Percentiles rank a stretch among this genome's conserved stretches.
phyloP scores from a whole-genome alignment of 768 basidiomycete genomes.

The Russula ochroleuca region DNA sequence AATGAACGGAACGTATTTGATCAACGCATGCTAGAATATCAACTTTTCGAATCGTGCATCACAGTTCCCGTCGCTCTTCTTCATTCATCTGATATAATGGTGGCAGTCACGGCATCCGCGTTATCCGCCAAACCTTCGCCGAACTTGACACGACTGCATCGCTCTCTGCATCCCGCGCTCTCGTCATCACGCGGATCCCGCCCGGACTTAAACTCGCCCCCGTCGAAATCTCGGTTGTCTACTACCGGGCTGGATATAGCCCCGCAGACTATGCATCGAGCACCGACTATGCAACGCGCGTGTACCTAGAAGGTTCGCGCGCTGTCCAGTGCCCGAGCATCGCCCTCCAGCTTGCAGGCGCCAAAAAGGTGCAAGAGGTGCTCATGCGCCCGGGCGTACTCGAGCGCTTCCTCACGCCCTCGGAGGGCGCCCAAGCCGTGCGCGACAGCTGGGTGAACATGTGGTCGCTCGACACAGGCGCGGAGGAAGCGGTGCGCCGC shows the following conservation, averaged over 20 bases:
- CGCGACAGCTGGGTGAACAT: conserved; percentile 82
- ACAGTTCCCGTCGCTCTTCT: not conserved
- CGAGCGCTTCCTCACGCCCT: conserved; percentile 60
- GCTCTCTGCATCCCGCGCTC: conserved; percentile 37
- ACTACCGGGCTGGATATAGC: conserved; percentile 87
- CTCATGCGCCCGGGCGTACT: conserved; percentile 69
- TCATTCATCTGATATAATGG: not conserved
- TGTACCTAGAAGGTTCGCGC: conserved; percentile 69
- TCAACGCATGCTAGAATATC: conserved; percentile 84
- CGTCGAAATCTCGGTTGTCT: conserved; percentile 80
- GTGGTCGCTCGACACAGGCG: conserved; percentile 66
- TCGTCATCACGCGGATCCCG: conserved; percentile 38
- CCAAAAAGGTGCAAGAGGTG: conserved; percentile 93
- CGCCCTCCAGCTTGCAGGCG: conserved; percentile 89
- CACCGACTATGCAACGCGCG: conserved; percentile 64
- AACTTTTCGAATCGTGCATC: conserved; percentile 69
- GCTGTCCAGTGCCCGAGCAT: conserved; percentile 94
- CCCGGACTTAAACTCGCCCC: conserved; percentile 34
- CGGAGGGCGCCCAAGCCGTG: conserved; percentile 48
- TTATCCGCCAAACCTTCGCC: conserved; percentile 71
- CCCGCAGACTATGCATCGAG: conserved; percentile 73
- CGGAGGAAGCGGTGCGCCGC: conserved; percentile 48
- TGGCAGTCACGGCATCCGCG: conserved; percentile 65
- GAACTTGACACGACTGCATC: conserved; percentile 57
- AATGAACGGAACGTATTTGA: conserved; percentile 94